Conservation (phyloP, 2,329 filamentous ascomycete genomes). For the Nannizzia gypsea region DNA sequence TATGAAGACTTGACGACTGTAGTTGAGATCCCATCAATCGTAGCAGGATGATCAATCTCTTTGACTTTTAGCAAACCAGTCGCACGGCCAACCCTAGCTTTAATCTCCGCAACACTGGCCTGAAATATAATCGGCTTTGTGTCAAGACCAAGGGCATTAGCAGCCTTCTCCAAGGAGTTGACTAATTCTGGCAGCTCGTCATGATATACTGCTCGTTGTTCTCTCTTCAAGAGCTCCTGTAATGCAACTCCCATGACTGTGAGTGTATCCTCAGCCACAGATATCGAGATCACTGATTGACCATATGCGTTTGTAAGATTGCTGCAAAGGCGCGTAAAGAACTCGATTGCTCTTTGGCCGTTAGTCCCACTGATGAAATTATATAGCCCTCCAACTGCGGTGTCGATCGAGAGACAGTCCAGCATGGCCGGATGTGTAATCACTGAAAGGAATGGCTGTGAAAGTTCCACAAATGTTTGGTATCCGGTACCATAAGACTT, state of each 20-base stretch:
- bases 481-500: not conserved
- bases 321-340: constrained; percentile 24
- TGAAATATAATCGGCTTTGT: not conserved
- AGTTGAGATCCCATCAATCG: not conserved
- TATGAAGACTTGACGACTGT: not conserved
- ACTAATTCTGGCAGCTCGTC: constrained; percentile 17
- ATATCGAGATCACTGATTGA: constrained; percentile 16
- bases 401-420: constrained; percentile 33
- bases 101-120: not conserved
- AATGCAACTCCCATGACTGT: constrained; percentile 28
- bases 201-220: constrained; percentile 20
- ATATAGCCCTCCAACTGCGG: constrained; percentile 33
- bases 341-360: constrained; percentile 26
- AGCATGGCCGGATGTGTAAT: constrained; percentile 33
- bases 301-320: not conserved
- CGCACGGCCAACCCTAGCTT: not conserved
- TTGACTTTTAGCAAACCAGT: constrained; percentile 3
- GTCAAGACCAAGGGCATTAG: constrained; percentile 9
- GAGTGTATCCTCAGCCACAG: not conserved
- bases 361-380: constrained; percentile 34
- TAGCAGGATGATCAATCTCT: not conserved
- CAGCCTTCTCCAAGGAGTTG: constrained; percentile 10
- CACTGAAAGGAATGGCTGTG: constrained; percentile 33
- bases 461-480: constrained; percentile 12
- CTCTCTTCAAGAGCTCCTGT: not conserved